These are phyloP conservation scores for Flaveria linearis DNA, from an alignment of 129 eudicot species.

Conservation along the genomic window DNA sequence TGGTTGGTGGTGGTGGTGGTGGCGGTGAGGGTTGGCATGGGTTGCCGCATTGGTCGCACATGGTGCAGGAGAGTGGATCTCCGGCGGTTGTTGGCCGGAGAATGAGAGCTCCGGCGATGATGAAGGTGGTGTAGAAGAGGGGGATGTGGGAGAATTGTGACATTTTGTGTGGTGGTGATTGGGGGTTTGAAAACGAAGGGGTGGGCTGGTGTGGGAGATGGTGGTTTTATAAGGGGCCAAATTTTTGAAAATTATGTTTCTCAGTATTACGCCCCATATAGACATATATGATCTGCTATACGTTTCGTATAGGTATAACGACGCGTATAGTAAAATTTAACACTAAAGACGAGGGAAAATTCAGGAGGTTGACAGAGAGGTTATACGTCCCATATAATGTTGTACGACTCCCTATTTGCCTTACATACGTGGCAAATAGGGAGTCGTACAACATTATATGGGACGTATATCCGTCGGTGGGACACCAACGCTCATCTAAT, in stretches of 20 bases:
- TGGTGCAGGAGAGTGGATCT: constrained; percentile 66
- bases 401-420: too few relatives aligned
- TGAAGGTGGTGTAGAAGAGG: constrained; percentile 17
- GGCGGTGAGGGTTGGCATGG: constrained; percentile 71
- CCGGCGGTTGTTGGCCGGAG: constrained; percentile 30
- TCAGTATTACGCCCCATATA: too few relatives aligned
- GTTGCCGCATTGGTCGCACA: constrained; percentile 71
- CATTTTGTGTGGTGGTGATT: constrained; percentile 16
- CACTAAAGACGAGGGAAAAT: too few relatives aligned
- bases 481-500: too few relatives aligned
- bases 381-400: too few relatives aligned
- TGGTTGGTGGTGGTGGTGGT: constrained; percentile 37
- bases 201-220: neutral
- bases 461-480: too few relatives aligned
- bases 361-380: rapidly evolving
- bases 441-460: too few relatives aligned
- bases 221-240: constrained; percentile 2
- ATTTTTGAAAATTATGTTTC: neutral
- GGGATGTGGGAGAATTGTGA: neutral
- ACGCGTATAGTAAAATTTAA: too few relatives aligned
- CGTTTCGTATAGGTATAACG: too few relatives aligned
- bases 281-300: too few relatives aligned
- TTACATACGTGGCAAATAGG: too few relatives aligned
- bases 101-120: constrained; percentile 12
- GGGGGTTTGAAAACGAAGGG: constrained; percentile 18